Evolutionary conservation across 2,329 filamentous ascomycete genomes (phyloP), one percentile per base, ranked within the genome.

Genomic region (Trichoderma sp.): DNA sequence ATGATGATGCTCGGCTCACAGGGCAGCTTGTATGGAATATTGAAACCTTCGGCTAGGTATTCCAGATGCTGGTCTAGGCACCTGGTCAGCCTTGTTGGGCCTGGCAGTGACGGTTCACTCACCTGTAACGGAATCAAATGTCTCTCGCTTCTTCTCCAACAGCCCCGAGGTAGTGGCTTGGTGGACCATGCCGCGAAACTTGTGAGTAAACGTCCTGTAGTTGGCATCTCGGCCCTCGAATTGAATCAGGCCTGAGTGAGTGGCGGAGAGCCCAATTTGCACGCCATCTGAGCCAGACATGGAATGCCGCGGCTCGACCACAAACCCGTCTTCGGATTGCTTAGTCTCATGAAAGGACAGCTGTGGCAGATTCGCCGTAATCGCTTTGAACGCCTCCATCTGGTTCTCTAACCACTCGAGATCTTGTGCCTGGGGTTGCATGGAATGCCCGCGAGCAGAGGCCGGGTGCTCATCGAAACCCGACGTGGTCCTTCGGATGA

Each of bases 311-410:
- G 68, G 67, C 50, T 72, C 70, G 21, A 71, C 71, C n/a, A 72
- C 64, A 45, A 70, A 73, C 21, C 68, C 70, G 45, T 71, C 65
- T 0, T 59, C 57, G 12, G 69, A 69, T 56, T 71, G 67, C 51
- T 67, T 66, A 9, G 72, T 73, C 63, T 74, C 72, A 41, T 71
- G 70, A n/a, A 72, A 73, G 1, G 72, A 74, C 1, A 72, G 62
- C 5, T 67, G 66, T 39, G 69, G 69, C 39, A 73, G 54, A 48
- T 69, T 68, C 17, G 65, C 61, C 15, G 71, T 67, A 30, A 73
- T 69, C 34, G 68, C 71, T 28, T 72, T 72, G 59, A 72, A 73
- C 1, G 69, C 71, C 47, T 70, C 70, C 69, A 73, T 71, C 60
- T 73, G 69, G 28, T 69, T 71, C 63, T 72, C 69, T 14, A 73